Evolutionary conservation across 768 basidiomycete genomes (phyloP), one percentile per base, ranked within the genome.

Genomic region (Auricularia auricula-judae): DNA sequence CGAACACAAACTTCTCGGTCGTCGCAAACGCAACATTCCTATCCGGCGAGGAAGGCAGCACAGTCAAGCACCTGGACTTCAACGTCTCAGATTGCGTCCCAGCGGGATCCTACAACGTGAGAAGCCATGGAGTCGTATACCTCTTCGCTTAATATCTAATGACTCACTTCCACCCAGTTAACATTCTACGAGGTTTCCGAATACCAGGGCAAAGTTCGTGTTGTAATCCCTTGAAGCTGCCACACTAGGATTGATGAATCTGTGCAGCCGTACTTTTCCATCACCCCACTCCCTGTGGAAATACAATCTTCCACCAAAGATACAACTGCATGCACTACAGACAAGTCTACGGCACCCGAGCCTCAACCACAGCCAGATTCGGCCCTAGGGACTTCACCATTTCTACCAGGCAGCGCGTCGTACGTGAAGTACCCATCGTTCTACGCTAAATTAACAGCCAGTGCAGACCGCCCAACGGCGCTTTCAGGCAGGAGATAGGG

Each of bases 111-210:
- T 81, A 81, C 65, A 81, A 81, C 66, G 81, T 82, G 67, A 61
- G 77, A 64, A 39, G 33, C 39, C 21, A 61, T 29, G 29, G 29
- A 29, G 29, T 29, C 29, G 29, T 29, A 21, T 36, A 47, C n/a
- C 34, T 21, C 16, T 61, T 34, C 44, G 16, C 18, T 59, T 34
- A 33, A 21, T 47, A 29, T 4, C 61, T 14, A 42, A 44, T 5
- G 47, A 67, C 62, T 62, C 63, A 35, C 39, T 42, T 34, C 11
- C 33, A 21, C 14, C 5, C 63, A 83, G 81, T 68, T 81, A 44
- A 82, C 80, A 1, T 73, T 80, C 60, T 81, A 82, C 66, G 81
- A 83, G 66, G 65, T 68, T 3, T 76, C 77, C 2, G 71, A 72
- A 33, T 70, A 78, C 43, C 71, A 78, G 36, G 71, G 70, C 34